A percentile compares a stretch with the other conserved stretches of the same genome.
phyloP scores from a whole-genome alignment of 805 yeast genomes.

The Cyberlindnera americana region DNA sequence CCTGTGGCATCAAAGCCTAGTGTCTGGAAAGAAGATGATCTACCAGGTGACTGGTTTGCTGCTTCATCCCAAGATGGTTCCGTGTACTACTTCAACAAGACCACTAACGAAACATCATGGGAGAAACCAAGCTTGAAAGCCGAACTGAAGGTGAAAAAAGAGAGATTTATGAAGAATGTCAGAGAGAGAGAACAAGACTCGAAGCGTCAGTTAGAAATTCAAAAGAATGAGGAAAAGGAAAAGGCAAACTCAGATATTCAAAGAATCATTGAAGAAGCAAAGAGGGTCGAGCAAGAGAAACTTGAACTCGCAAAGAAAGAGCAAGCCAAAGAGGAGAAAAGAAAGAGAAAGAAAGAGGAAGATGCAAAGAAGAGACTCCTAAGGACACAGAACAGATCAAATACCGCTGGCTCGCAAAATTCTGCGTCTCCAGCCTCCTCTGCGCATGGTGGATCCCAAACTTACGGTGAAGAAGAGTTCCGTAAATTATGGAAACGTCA shows the following conservation, averaged over 20 bases:
- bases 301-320: constrained; percentile 23
- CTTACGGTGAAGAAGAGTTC: constrained; percentile 12
- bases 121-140: constrained; percentile 42
- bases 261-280: constrained; percentile 39
- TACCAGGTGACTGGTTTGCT: constrained; percentile 56
- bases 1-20: constrained; percentile 5
- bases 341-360: constrained; percentile 32
- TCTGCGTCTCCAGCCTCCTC: too few species aligned
- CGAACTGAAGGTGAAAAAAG: constrained; percentile 16
- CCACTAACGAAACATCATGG: constrained; percentile 51
- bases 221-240: constrained; percentile 21
- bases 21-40: constrained; percentile 9
- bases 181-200: constrained; percentile 29
- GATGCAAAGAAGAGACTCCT: constrained; percentile 25
- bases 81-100: constrained; percentile 46
- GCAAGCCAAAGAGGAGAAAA: constrained; percentile 8
- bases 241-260: constrained; percentile 23
- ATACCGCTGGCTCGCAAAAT: too few species aligned
- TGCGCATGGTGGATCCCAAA: too few species aligned
- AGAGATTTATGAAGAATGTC: constrained; percentile 29
- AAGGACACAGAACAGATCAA: background rate
- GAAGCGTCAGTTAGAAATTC: constrained; percentile 24
- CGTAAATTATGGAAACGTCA: constrained; percentile 36
- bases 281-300: constrained; percentile 27
- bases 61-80: constrained; percentile 45